Percentiles rank a stretch among this genome's conserved stretches.
phyloP scores from a whole-genome alignment of 108 stramenopile species.

The Mediolabrus comicus region DNA sequence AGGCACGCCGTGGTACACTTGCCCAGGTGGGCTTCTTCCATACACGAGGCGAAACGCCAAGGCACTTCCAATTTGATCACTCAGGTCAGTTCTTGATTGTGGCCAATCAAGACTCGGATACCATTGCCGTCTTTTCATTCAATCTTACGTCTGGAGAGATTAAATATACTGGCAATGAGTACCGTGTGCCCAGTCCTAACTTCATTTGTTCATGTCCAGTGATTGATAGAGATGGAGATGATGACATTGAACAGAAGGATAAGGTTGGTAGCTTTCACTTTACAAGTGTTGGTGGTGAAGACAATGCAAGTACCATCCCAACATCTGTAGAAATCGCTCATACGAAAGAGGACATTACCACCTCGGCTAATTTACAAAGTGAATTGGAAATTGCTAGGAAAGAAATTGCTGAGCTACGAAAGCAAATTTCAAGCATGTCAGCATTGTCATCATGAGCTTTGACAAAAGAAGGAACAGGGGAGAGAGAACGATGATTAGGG shows the following conservation, averaged over 20 bases:
- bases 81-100: constrained; percentile 88
- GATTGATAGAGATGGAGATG: constrained; percentile 27
- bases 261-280: background rate
- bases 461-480: background rate
- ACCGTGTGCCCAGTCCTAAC: constrained; percentile 89
- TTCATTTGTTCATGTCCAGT: constrained; percentile 88
- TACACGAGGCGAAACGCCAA: constrained; percentile 91
- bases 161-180: constrained; percentile 89
- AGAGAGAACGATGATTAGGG: too few relatives aligned
- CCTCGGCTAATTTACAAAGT: constrained; percentile 5
- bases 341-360: constrained; percentile 9
- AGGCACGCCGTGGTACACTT: constrained; percentile 71
- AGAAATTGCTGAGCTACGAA: constrained; percentile 37
- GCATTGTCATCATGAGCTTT: background rate
- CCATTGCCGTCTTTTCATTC: constrained; percentile 87
- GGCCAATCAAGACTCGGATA: constrained; percentile 94
- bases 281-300: background rate
- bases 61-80: constrained; percentile 93
- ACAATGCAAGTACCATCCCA: constrained; percentile 15
- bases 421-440: constrained; percentile 11
- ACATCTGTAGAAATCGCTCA: constrained; percentile 17
- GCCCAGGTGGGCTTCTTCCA: constrained; percentile 85
- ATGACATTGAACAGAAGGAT: constrained; percentile 9
- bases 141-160: constrained; percentile 84
- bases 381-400: constrained; percentile 37